Conservation (phyloP, 2,329 filamentous ascomycete genomes). For the Plenodomus biglobosus region DNA sequence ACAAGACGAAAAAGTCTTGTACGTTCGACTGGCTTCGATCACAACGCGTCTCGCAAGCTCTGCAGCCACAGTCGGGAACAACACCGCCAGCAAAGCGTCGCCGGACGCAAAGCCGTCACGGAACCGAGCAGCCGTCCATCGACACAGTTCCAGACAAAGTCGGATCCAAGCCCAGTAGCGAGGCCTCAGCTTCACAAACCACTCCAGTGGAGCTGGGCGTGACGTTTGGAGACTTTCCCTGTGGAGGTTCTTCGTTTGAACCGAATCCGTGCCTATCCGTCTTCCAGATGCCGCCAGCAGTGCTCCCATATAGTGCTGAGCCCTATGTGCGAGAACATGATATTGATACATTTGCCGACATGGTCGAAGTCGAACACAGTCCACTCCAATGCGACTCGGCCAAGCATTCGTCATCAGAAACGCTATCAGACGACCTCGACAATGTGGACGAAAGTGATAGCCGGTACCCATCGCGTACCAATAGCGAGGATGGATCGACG, state of each 20-base stretch:
- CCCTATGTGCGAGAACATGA: background rate
- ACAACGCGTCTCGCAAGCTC: conserved; percentile 35
- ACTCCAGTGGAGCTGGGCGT: conserved; percentile 23
- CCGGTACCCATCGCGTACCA: conserved; percentile 7
- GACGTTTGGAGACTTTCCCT: conserved; percentile 35
- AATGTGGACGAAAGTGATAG: conserved; percentile 16
- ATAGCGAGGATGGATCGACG: background rate
- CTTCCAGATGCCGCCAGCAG: conserved; percentile 3
- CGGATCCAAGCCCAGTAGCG: background rate
- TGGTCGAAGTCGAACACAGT: conserved; percentile 15
- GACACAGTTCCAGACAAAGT: background rate
- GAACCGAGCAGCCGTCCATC: background rate
- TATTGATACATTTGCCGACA: conserved; percentile 4
- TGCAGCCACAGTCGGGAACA: conserved; percentile 20
- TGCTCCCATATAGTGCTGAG: conserved; percentile 1
- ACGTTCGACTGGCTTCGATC: conserved; percentile 50
- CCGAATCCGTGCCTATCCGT: conserved; percentile 4
- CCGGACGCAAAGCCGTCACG: conserved; percentile 25
- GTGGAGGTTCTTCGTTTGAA: conserved; percentile 18
- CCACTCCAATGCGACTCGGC: conserved; percentile 25
- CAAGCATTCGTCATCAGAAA: conserved; percentile 30
- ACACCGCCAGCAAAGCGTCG: conserved; percentile 34
- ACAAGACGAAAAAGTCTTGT: conserved; percentile 49
- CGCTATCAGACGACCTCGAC: conserved; percentile 22
- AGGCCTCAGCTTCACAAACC: conserved; percentile 3